These are phyloP conservation scores for Orobanche coerulescens DNA, from an alignment of 257 asterid genomes.

Conservation along the genomic window DNA sequence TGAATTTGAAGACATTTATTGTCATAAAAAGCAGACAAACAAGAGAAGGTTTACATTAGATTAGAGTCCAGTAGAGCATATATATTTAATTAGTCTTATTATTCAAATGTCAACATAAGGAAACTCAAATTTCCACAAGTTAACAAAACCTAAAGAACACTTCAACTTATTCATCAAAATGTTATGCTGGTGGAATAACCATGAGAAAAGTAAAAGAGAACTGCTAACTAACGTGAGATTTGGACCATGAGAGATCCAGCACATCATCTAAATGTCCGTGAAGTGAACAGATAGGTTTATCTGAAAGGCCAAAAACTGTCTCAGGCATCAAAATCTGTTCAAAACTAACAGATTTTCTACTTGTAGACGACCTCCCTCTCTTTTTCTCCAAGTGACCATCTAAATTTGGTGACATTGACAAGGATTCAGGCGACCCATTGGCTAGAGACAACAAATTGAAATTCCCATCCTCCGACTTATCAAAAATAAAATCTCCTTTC, in stretches of 20 bases:
- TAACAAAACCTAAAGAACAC: constrained; percentile 6
- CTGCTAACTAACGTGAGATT: constrained; percentile 71
- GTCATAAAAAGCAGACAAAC: background rate
- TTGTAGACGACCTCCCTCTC: constrained; percentile 76
- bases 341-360: constrained; percentile 71
- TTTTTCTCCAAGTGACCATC: constrained; percentile 69
- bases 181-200: constrained; percentile 3
- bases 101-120: constrained; percentile 2
- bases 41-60: background rate
- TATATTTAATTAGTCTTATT: background rate
- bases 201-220: constrained; percentile 4
- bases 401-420: constrained; percentile 59
- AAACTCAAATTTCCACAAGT: background rate
- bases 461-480: constrained; percentile 82
- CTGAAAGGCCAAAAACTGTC: constrained; percentile 66
- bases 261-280: constrained; percentile 83
- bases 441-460: constrained; percentile 53
- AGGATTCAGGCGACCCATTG: constrained; percentile 82
- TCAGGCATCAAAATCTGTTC: constrained; percentile 87
- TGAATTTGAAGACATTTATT: no score
- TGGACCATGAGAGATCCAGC: constrained; percentile 97
- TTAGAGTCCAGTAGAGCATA: background rate
- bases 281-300: constrained; percentile 76
- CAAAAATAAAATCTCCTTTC: constrained; percentile 68
- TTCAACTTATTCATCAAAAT: background rate